phyloP scores from a whole-genome alignment of 441 rosid species.

The Euphorbia schlechtendalii region DNA sequence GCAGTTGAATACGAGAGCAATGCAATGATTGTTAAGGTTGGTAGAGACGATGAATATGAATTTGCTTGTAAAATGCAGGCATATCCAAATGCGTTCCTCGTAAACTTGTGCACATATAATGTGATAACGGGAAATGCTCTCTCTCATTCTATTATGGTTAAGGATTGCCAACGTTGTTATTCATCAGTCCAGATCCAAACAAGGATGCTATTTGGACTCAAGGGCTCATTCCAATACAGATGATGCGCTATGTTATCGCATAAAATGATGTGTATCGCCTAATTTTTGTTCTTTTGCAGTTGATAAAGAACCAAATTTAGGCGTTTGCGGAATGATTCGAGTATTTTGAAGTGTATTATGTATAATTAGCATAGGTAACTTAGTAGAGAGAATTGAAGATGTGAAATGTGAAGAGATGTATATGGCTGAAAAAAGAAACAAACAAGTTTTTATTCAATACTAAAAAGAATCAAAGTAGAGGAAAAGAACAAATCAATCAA shows the following conservation, averaged over 20 bases:
- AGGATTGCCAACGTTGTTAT: constrained; percentile 75
- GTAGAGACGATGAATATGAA: constrained; percentile 77
- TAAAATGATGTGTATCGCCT: background rate
- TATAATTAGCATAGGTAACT: too few relatives aligned
- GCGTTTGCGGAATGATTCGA: background rate
- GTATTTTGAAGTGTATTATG: background rate
- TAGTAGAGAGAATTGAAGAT: background rate
- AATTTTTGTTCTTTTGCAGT: too few relatives aligned
- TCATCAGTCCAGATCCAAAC: constrained; percentile 76
- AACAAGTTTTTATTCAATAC: background rate
- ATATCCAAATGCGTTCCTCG: background rate
- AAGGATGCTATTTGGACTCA: constrained; percentile 84
- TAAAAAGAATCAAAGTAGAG: background rate
- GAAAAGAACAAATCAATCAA: too few relatives aligned
- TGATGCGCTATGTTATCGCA: constrained; percentile 80
- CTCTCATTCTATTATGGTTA: constrained; percentile 13
- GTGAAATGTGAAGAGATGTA: background rate
- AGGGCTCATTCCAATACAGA: constrained; percentile 76
- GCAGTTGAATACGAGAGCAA: constrained; percentile 81
- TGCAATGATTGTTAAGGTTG: constrained; percentile 76
- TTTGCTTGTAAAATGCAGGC: constrained; percentile 94
- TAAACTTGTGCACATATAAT: background rate
- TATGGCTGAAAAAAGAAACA: background rate
- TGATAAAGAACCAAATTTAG: background rate
- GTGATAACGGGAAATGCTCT: too few relatives aligned